A percentile compares a stretch with the other conserved stretches of the same genome.
These are phyloP conservation scores for Stagonosporopsis tanaceti DNA, from an alignment of 2,329 filamentous ascomycete genomes.

Conservation along the genomic window DNA sequence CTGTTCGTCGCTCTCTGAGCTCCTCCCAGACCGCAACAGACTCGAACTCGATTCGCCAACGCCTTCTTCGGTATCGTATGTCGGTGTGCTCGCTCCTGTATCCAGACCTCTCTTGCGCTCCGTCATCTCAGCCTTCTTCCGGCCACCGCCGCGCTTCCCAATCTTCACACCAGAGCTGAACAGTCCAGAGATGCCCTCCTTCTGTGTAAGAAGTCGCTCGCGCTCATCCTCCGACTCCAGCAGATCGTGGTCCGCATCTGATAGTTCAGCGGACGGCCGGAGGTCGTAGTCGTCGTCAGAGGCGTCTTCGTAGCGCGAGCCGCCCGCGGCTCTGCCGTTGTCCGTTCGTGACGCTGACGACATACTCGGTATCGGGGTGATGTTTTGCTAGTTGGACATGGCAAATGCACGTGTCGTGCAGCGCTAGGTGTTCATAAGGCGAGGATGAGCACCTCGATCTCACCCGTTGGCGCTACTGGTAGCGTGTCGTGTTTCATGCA, in stretches of 20 bases:
- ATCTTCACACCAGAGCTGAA: slow-evolving; percentile 44
- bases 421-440: slow-evolving; percentile 6
- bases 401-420: slow-evolving; percentile 9
- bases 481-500: slow-evolving; percentile 24
- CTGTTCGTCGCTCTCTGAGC: slow-evolving; percentile 58
- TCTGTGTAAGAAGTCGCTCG: slow-evolving; percentile 51
- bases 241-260: slow-evolving; percentile 50
- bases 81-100: slow-evolving; percentile 76
- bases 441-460: slow-evolving; percentile 24
- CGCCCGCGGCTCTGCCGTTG: slow-evolving; percentile 31
- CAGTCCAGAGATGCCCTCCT: slow-evolving; percentile 39
- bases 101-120: slow-evolving; percentile 55
- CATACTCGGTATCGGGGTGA: slow-evolving; percentile 25
- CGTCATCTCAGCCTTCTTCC: slow-evolving; percentile 34
- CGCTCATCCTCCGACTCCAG: slow-evolving; percentile 58
- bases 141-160: slow-evolving; percentile 31
- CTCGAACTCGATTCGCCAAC: slow-evolving; percentile 66
- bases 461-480: slow-evolving; percentile 1
- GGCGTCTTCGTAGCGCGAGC: slow-evolving; percentile 43
- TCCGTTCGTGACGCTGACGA: slow-evolving; percentile 28
- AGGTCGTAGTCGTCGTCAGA: slow-evolving; percentile 44
- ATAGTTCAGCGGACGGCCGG: slow-evolving; percentile 47
- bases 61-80: slow-evolving; percentile 92
- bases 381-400: slow-evolving; percentile 7
- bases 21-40: slow-evolving; percentile 44